Evolutionary conservation across 2,329 filamentous ascomycete genomes (phyloP).

Genomic region (Botrytis galanthina): DNA sequence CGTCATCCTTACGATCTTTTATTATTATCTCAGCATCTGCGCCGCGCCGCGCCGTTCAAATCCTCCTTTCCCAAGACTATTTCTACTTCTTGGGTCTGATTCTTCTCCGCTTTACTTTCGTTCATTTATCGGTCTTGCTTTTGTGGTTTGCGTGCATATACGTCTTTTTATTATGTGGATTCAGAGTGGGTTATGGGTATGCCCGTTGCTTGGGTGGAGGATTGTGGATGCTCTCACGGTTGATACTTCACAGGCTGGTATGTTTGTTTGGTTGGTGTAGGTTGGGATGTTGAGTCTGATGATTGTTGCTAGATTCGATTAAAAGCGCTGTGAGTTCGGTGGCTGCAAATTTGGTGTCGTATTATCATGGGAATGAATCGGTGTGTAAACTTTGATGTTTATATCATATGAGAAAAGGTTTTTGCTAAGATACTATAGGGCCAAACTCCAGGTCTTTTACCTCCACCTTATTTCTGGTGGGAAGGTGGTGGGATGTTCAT

Average conservation of each 20-base stretch:
- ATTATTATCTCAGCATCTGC: background rate
- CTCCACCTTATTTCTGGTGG: slow-evolving; percentile 53
- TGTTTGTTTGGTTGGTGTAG: slow-evolving; percentile 3
- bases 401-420: slow-evolving; percentile 41
- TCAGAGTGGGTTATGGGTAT: slow-evolving; percentile 31
- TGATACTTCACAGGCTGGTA: slow-evolving; percentile 33
- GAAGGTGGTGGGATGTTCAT: slow-evolving; percentile 72
- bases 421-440: slow-evolving; percentile 47
- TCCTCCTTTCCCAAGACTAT: slow-evolving; percentile 9
- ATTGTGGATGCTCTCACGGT: slow-evolving; percentile 29
- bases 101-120: background rate
- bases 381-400: slow-evolving; percentile 31
- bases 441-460: slow-evolving; percentile 49
- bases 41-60: background rate
- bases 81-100: slow-evolving; percentile 11
- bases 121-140: slow-evolving; percentile 4
- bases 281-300: background rate
- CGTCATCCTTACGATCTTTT: slow-evolving; percentile 14
- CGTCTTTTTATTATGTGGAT: slow-evolving; percentile 29
- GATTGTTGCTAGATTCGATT: slow-evolving; percentile 35
- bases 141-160: background rate
- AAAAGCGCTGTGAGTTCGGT: slow-evolving; percentile 39
- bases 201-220: slow-evolving; percentile 25
- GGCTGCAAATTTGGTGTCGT: slow-evolving; percentile 49
- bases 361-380: slow-evolving; percentile 52